Conservation (phyloP, 441 rosid species). For the Arabidopsis lyrata region DNA sequence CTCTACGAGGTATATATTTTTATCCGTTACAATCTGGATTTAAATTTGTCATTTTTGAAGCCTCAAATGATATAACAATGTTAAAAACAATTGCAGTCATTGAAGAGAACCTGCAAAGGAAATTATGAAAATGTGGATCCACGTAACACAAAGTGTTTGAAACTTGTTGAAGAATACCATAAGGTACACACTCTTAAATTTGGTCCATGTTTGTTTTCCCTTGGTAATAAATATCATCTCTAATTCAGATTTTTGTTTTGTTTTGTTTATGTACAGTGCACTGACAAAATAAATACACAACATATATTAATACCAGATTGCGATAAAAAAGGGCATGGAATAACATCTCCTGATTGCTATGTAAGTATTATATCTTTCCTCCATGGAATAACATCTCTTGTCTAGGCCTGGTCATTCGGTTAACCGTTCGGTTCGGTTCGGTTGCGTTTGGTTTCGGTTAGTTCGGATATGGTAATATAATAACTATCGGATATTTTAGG, state of each 20-base stretch:
- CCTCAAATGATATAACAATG: slow-evolving; percentile 12
- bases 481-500: too few species aligned
- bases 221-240: neutral
- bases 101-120: slow-evolving; percentile 55
- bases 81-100: slow-evolving; percentile 47
- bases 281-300: neutral
- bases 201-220: neutral
- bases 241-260: neutral
- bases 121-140: slow-evolving; percentile 47
- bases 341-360: slow-evolving; percentile 33
- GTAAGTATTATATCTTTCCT: slow-evolving; percentile 5
- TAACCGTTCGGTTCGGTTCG: too few species aligned
- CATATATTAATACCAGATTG: slow-evolving; percentile 23
- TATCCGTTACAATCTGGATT: too few species aligned
- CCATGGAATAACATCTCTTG: too few species aligned
- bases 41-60: slow-evolving; percentile 40
- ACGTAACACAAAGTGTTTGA: slow-evolving; percentile 49
- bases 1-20: neutral
- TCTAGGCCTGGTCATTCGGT: too few species aligned
- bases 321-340: neutral
- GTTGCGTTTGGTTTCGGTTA: too few species aligned
- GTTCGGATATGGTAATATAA: too few species aligned
- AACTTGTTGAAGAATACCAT: slow-evolving; percentile 24
- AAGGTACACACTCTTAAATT: slow-evolving; percentile 42
- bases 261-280: slow-evolving; percentile 47